These are phyloP conservation scores for Biscogniauxia marginata DNA, from an alignment of 2,329 filamentous ascomycete genomes.

Conservation along the genomic window DNA sequence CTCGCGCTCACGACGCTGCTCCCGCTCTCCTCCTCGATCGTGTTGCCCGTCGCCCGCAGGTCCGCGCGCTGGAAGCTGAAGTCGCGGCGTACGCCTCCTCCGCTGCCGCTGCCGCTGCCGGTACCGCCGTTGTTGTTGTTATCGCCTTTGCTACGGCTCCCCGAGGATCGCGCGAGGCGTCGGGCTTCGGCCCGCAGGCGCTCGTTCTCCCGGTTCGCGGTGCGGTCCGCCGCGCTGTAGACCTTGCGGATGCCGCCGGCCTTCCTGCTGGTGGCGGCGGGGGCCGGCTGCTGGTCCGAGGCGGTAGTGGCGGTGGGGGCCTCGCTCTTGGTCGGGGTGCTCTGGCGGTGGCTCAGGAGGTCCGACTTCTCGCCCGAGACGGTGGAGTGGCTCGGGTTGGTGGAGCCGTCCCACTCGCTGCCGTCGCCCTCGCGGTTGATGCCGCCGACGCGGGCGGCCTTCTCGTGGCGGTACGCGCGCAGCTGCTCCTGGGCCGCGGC, in stretches of 20 bases:
- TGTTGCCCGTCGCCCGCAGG: conserved; percentile 17
- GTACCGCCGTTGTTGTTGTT: conserved; percentile 8
- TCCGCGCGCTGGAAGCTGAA: conserved; percentile 54
- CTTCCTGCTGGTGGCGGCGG: conserved; percentile 5
- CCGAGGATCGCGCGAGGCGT: conserved; percentile 52
- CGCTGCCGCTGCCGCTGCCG: conserved; percentile 11
- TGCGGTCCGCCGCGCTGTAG: conserved; percentile 59
- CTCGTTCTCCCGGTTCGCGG: conserved; percentile 50
- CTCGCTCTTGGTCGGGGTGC: conserved; percentile 50
- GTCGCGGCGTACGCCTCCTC: conserved; percentile 43
- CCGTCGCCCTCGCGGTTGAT: conserved; percentile 81
- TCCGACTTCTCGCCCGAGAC: conserved; percentile 55
- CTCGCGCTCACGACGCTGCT: conserved; percentile 10
- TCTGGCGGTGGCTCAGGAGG: conserved; percentile 57
- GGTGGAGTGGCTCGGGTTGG: conserved; percentile 65
- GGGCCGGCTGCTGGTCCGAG: not conserved
- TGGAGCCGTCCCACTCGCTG: conserved; percentile 73
- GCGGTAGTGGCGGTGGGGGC: not conserved
- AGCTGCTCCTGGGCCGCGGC: conserved; percentile 66
- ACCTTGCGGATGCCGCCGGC: conserved; percentile 58
- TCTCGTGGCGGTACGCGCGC: conserved; percentile 81
- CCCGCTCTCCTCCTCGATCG: conserved; percentile 30
- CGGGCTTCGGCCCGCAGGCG: conserved; percentile 56
- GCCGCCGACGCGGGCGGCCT: conserved; percentile 81
- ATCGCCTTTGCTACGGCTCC: conserved; percentile 40